Percentiles rank a stretch among this genome's conserved stretches.
Evolutionary conservation across 2,329 filamentous ascomycete species (phyloP).

Genomic region (Dothideomycetes sp.): DNA sequence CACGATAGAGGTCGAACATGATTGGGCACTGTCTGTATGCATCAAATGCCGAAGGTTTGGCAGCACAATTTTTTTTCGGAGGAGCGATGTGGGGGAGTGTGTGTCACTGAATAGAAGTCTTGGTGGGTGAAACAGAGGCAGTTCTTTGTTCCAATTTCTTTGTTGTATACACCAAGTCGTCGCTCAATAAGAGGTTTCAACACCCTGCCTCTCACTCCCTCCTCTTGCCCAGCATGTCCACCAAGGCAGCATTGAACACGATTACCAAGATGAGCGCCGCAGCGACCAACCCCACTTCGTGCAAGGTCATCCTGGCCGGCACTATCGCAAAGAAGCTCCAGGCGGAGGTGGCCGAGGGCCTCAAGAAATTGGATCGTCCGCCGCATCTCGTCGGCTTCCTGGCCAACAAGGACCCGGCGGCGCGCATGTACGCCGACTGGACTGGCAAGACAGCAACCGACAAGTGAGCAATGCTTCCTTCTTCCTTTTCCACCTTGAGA

Average conservation of each 20-base stretch:
- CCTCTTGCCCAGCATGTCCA: not conserved
- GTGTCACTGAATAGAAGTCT: no score
- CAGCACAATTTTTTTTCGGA: conserved; percentile 3
- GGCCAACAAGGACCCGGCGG: conserved; percentile 83
- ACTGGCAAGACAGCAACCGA: conserved; percentile 93
- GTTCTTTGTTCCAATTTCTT: conserved; percentile 5
- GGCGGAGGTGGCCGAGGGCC: conserved; percentile 64
- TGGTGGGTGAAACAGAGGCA: conserved; percentile 4
- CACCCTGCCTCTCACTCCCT: not conserved
- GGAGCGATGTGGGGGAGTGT: no score
- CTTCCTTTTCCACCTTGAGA: no score
- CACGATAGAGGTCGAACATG: not conserved
- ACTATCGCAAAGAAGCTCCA: conserved; percentile 77
- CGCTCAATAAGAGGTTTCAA: not conserved
- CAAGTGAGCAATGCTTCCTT: conserved; percentile 57
- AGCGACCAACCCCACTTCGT: conserved; percentile 39
- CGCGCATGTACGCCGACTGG: conserved; percentile 91
- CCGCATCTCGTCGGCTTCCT: conserved; percentile 85
- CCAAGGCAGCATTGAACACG: no score
- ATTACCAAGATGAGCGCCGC: conserved; percentile 5
- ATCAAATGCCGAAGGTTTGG: conserved; percentile 1
- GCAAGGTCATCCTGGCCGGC: conserved; percentile 87
- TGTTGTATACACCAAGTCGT: not conserved
- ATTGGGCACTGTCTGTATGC: not conserved
- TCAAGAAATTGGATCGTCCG: conserved; percentile 60